A percentile compares a stretch with the other conserved stretches of the same genome.
phyloP scores from a whole-genome alignment of 352 stramenopile genomes.

The Pythium sukuiense region DNA sequence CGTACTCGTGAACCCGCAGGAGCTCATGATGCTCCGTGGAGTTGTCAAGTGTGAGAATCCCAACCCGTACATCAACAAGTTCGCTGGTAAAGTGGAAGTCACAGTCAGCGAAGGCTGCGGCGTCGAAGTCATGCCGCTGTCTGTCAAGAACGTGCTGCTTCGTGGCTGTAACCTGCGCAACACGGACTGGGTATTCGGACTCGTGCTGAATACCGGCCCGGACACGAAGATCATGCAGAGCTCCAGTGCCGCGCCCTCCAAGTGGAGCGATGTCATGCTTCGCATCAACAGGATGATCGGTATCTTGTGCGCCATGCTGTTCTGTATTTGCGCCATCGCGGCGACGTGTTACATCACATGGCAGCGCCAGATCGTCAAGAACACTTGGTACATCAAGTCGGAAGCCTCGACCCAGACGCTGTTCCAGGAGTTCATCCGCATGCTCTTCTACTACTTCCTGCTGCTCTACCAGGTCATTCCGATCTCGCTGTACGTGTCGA shows the following conservation, averaged over 20 bases:
- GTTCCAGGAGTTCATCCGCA: conserved; percentile 76
- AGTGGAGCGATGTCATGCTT: conserved; percentile 85
- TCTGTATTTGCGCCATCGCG: conserved; percentile 62
- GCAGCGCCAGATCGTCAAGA: conserved; percentile 68
- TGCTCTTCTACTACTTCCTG: conserved; percentile 92
- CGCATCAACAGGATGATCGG: conserved; percentile 83
- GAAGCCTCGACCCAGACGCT: conserved; percentile 38
- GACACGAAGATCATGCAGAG: conserved; percentile 93
- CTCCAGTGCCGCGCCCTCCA: conserved; percentile 66
- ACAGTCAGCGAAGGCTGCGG: conserved; percentile 61
- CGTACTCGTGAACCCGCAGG: conserved; percentile 45
- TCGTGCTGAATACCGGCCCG: conserved; percentile 89
- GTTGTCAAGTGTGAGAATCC: conserved; percentile 74
- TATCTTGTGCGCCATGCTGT: conserved; percentile 62
- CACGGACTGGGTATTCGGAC: conserved; percentile 84
- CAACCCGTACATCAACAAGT: conserved; percentile 89
- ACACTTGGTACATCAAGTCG: conserved; percentile 78
- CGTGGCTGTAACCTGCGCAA: conserved; percentile 88
- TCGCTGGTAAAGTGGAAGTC: conserved; percentile 81
- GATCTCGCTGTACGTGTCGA: conserved; percentile 93
- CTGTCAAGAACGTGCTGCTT: conserved; percentile 89
- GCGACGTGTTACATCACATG: conserved; percentile 77
- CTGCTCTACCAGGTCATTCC: conserved; percentile 92
- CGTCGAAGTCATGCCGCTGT: conserved; percentile 75
- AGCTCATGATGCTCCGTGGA: conserved; percentile 57